Percentiles rank a stretch among this genome's conserved stretches.
These are phyloP conservation scores for Lachnellula cervina DNA, from an alignment of 2,329 filamentous ascomycete species.

Conservation along the genomic window DNA sequence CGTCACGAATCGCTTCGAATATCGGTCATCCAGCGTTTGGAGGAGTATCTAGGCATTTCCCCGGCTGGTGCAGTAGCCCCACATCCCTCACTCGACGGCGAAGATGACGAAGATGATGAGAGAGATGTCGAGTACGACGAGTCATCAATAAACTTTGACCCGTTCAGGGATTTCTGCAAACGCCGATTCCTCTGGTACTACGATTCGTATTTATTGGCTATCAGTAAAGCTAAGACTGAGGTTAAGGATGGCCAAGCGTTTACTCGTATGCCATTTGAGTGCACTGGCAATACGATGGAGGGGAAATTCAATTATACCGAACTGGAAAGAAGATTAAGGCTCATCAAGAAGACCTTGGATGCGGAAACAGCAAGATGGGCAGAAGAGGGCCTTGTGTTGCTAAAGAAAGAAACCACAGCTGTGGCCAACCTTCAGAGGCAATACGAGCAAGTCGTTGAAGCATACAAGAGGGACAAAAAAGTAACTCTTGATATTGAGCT, in stretches of 20 bases:
- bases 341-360: constrained; percentile 66
- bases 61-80: constrained; percentile 42
- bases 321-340: constrained; percentile 62
- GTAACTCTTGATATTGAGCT: constrained; percentile 71
- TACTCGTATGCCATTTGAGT: constrained; percentile 83
- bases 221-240: constrained; percentile 60
- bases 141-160: constrained; percentile 60
- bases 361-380: constrained; percentile 70
- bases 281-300: constrained; percentile 71
- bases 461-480: constrained; percentile 65
- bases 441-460: constrained; percentile 73
- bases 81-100: constrained; percentile 30
- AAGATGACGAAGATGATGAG: constrained; percentile 44
- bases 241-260: constrained; percentile 63
- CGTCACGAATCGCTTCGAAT: constrained; percentile 85
- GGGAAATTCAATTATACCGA: constrained; percentile 78
- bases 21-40: constrained; percentile 78
- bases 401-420: constrained; percentile 65
- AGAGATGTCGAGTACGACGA: constrained; percentile 42
- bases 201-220: constrained; percentile 72
- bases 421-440: constrained; percentile 79
- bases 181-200: constrained; percentile 94
- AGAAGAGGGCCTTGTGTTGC: constrained; percentile 57
- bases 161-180: constrained; percentile 88
- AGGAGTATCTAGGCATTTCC: constrained; percentile 66